Percentiles rank a stretch among this genome's conserved stretches.
Conservation (phyloP, 2,329 filamentous ascomycete genomes). For the Boeremia exigua region DNA sequence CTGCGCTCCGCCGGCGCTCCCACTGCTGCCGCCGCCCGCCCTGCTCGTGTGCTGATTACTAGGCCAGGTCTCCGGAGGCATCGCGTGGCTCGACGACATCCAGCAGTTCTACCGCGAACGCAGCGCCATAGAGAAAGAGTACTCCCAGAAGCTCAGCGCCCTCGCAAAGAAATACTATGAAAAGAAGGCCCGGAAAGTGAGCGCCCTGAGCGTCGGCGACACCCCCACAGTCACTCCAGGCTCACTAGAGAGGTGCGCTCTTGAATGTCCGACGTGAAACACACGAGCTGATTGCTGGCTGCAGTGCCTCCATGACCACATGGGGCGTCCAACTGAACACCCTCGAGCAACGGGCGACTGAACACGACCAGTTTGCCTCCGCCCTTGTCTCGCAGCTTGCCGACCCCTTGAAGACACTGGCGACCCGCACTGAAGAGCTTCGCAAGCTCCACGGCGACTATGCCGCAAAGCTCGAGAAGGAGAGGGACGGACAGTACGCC, state of each 20-base stretch:
- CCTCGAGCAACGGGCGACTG: constrained; percentile 82
- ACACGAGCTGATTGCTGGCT: constrained; percentile 29
- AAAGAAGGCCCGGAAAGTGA: constrained; percentile 90
- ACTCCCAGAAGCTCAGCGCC: constrained; percentile 83
- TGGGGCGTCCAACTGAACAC: constrained; percentile 95
- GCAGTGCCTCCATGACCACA: constrained; percentile 91
- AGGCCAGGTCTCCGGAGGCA: constrained; percentile 74
- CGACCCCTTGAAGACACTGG: constrained; percentile 81
- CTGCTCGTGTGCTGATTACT: constrained; percentile 29
- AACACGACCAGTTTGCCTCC: constrained; percentile 84
- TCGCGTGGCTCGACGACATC: constrained; percentile 94
- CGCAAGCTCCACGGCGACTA: constrained; percentile 91
- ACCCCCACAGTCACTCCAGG: constrained; percentile 92
- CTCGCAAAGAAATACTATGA: constrained; percentile 97
- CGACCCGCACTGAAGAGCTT: constrained; percentile 82
- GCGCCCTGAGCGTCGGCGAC: constrained; percentile 89
- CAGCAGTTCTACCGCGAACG: constrained; percentile 97
- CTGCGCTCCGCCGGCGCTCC: constrained; percentile 15
- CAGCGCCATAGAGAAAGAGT: constrained; percentile 94
- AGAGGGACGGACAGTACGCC: constrained; percentile 81
- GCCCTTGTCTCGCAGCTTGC: constrained; percentile 82
- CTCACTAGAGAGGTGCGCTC: constrained; percentile 79
- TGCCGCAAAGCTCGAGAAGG: constrained; percentile 84
- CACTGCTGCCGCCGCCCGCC: constrained; percentile 2
- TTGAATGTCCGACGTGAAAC: background rate